phyloP scores from a whole-genome alignment of 2,329 filamentous ascomycete species.

The Trichoderma cornu-damae region DNA sequence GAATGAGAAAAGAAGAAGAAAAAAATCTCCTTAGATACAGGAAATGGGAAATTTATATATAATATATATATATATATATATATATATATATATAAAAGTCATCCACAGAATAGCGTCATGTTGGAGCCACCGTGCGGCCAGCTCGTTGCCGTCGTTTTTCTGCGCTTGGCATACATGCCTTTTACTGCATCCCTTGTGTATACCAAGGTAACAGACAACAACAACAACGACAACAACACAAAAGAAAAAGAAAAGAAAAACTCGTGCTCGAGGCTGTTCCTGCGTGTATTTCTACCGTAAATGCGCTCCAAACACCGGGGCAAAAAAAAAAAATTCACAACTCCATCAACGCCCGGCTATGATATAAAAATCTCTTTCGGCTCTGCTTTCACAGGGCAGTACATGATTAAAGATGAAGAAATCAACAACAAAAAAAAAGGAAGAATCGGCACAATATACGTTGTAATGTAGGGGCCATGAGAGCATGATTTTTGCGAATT shows the following conservation, averaged over 20 bases:
- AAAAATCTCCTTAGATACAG: too few relatives aligned
- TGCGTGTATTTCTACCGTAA: not conserved
- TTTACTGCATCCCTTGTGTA: not conserved
- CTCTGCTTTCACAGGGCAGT: constrained; percentile 18
- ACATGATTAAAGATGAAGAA: constrained; percentile 20
- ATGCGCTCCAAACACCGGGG: constrained; percentile 6
- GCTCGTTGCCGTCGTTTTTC: not conserved
- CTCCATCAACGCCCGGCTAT: constrained; percentile 31
- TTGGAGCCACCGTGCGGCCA: not conserved
- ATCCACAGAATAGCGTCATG: not conserved
- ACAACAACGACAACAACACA: too few relatives aligned
- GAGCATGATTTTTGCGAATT: not conserved
- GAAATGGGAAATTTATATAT: too few relatives aligned
- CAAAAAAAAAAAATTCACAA: constrained; percentile 16
- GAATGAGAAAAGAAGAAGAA: too few relatives aligned
- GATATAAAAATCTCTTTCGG: constrained; percentile 25
- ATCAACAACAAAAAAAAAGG: constrained; percentile 6
- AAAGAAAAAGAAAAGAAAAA: too few relatives aligned
- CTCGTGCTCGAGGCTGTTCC: not conserved
- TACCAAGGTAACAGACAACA: constrained; percentile 3
- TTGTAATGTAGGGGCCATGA: not conserved
- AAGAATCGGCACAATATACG: not conserved
- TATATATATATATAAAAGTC: too few relatives aligned
- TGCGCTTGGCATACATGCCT: not conserved
- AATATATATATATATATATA: too few relatives aligned